phyloP scores from a whole-genome alignment of 768 basidiomycete genomes.

The Lepiota venenata region DNA sequence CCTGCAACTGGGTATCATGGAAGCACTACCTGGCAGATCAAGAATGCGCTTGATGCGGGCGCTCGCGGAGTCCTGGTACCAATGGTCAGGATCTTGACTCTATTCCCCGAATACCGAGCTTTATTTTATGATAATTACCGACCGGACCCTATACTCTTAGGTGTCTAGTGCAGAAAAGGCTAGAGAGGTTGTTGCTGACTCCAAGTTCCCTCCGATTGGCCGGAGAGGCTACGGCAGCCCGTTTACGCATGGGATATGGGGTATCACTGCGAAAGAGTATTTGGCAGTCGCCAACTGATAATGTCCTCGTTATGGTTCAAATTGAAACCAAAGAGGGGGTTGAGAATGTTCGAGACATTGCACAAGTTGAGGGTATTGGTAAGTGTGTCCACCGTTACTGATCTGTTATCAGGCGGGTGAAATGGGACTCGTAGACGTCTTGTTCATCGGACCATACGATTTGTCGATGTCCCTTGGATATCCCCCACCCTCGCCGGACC shows the following conservation, averaged over 20 bases:
- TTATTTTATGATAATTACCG: not conserved
- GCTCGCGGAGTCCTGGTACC: conserved; percentile 64
- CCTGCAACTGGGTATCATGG: conserved; percentile 58
- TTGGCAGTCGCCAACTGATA: conserved; percentile 51
- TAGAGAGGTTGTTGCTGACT: conserved; percentile 49
- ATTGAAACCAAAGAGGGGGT: conserved; percentile 64
- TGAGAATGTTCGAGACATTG: conserved; percentile 56
- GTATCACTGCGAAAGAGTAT: conserved; percentile 48
- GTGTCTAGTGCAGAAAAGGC: conserved; percentile 58
- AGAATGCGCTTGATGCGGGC: conserved; percentile 66
- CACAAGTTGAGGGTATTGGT: conserved; percentile 61
- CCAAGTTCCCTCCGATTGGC: conserved; percentile 60
- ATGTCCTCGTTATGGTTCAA: conserved; percentile 57
- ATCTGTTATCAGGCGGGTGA: conserved; percentile 1
- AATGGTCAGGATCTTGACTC: conserved; percentile 41
- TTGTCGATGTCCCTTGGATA: conserved; percentile 61
- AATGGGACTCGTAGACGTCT: conserved; percentile 29
- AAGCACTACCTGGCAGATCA: conserved; percentile 68
- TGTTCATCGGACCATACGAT: conserved; percentile 69
- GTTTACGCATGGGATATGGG: conserved; percentile 59
- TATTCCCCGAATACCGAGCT: not conserved
- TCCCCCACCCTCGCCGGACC: conserved; percentile 58
- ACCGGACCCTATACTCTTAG: conserved; percentile 22
- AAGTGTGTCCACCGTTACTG: conserved; percentile 15
- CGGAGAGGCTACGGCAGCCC: conserved; percentile 65